Evolutionary conservation across 345 rosid species (phyloP), one percentile per base, ranked within the genome.

Genomic region (Syzygium grande): DNA sequence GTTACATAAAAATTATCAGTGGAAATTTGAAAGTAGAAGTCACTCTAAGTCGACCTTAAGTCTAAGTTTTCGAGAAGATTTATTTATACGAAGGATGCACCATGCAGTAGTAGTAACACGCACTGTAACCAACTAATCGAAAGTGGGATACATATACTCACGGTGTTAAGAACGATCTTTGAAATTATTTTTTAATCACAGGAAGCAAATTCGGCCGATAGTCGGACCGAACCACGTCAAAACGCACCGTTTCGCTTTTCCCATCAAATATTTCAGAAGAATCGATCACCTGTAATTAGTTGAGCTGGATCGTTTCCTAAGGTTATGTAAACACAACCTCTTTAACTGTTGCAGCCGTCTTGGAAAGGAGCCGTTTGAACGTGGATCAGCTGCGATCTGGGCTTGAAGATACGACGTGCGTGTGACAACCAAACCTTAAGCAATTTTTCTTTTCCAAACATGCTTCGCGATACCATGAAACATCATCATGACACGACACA

Each of bases 41-140:
- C 23, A 2, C 43, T 8, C 79, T 30, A 68, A 1, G 4, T 1
- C 7, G 3, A 30, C 4, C 11, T 16, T 30, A 1, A 65, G 0
- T 30, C 1, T 0, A 65, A 65, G 10, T 7, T 65, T 65, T 65
- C 0, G 11, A 30, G 6, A 29, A 30, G 7, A 16, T 27, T 11
- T 65, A 53, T 15, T 15, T 29, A 29, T 29, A 14, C 1, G 2
- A 7, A 7, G 5, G 19, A 16, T 15, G 16, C 43, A 14, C 2
- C 41, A 4, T 2, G 2, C 11, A 14, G 6, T 25, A 61, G 4
- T 61, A 7, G n/a, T n/a, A n/a, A 65, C 8, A 30, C 0, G 0
- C 8, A 3, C 1, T 65, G 1, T 8, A 65, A 65, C 1, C 0
- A 6, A 68, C 0, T 0, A 0, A 68, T 30, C 2, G 0, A 68